Base-by-base conservation (phyloP, 139 green algal genomes). In the Protoeuglena noctilucae region DNA sequence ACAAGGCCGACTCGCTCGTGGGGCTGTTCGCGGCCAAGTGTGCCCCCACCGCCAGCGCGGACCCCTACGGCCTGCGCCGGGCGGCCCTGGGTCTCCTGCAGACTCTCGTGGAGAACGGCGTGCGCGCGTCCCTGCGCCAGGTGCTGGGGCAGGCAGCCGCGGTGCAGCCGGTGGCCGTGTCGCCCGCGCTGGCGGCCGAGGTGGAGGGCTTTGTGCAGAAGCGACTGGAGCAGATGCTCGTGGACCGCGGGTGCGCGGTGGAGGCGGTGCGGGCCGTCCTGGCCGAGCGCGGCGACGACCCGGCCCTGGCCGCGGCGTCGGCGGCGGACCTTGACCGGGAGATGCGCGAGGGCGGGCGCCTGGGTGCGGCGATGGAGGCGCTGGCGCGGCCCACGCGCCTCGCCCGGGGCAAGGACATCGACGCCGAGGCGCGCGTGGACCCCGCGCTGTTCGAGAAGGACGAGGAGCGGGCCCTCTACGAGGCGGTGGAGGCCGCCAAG, bases 51-150 rank as follows among this genome's bases (percentile, higher is more conserved):
- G 86, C 87, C 4, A 81, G 64, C 3, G 74, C 89, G 3, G 92
- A 99, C 65, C 91, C 82, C 0, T 98, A 89, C 58, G 87, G 78
- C n/a, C 73, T 97, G n/a, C 69, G 92, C 7, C 72, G 92, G 16
- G 74, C 71, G 0, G 87, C 91, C 7, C 88, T 94, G 57, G 91
- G 56, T 12, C 28, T 79, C 7, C 30, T 78, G 40, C 75, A 93
- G 70, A 63, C 87, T 22, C 73, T 95, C 50, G 70, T 94, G 14
- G 48, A 30, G 24, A 89, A 80, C 58, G 51, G 68, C 3, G 66
- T 85, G 39, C 34, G 49, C 25, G 51, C 89, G 19, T 79, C 83
- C 65, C 63, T 96, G 39, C 30, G 18, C 0, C 29, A 30, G 1
- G 74, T 70, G 4, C 49, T 95, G 21, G 62, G 58, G 0, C 53